Evolutionary conservation across 257 asterid genomes (phyloP).

Genomic region (Nicotiana tabacum): DNA sequence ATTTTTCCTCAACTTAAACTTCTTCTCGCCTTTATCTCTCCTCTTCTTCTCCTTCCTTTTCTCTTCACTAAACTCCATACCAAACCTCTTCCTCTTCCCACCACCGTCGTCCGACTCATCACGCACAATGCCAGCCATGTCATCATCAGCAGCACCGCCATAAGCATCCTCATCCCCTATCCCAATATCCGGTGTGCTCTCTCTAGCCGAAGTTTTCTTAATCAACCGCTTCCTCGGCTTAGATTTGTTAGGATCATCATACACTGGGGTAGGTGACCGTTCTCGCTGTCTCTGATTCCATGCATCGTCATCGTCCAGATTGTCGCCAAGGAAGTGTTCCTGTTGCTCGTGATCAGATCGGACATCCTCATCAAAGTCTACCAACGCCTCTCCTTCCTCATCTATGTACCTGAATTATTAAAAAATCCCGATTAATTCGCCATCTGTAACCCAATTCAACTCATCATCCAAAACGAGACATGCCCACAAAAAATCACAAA

Average conservation of each 20-base stretch:
- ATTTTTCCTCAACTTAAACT: conserved; percentile 42
- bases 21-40: conserved; percentile 45
- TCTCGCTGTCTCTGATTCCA: conserved; percentile 43
- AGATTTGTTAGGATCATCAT: conserved; percentile 43
- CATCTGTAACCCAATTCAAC: conserved; percentile 13
- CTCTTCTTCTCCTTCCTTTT: conserved; percentile 40
- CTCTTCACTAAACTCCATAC: conserved; percentile 38
- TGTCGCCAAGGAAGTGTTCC: conserved; percentile 34
- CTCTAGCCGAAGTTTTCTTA: conserved; percentile 47
- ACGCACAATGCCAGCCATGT: conserved; percentile 36
- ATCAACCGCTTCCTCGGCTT: conserved; percentile 78
- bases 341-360: conserved; percentile 65
- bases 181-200: conserved; percentile 41
- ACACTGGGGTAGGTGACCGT: conserved; percentile 67
- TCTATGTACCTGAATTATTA: conserved; percentile 52
- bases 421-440: conserved; percentile 1
- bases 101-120: conserved; percentile 54
- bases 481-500: not conserved
- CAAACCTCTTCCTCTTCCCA: conserved; percentile 51
- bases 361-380: conserved; percentile 71
- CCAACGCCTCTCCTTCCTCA: conserved; percentile 94
- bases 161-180: conserved; percentile 51
- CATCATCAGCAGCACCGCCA: conserved; percentile 32
- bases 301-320: conserved; percentile 35
- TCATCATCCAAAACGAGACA: not conserved